Evolutionary conservation across 352 stramenopile species (phyloP).

Genomic region (Phytophthora citrophthora): DNA sequence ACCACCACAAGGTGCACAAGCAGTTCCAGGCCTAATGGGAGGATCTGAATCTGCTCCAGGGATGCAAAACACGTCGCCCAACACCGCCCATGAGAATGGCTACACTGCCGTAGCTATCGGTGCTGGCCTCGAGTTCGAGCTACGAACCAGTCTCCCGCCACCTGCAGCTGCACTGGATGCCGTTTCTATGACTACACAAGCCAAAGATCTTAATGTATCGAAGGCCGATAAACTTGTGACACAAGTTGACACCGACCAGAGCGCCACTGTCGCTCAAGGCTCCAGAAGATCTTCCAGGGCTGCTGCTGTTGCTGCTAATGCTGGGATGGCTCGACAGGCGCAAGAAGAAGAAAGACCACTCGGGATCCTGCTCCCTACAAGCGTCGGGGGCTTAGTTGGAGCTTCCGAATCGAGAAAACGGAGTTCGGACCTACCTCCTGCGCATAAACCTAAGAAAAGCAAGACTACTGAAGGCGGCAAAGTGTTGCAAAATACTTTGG

Average conservation of each 20-base stretch:
- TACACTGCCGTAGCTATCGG: too few relatives aligned
- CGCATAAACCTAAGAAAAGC: slow-evolving; percentile 11
- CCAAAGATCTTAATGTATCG: too few relatives aligned
- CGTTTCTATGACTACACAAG: too few relatives aligned
- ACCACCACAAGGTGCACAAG: too few relatives aligned
- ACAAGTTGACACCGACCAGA: background rate
- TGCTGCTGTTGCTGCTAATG: slow-evolving; percentile 23
- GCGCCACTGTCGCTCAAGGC: background rate
- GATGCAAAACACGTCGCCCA: too few relatives aligned
- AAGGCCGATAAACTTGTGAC: background rate
- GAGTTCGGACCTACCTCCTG: background rate
- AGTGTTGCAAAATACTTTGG: slow-evolving; percentile 8
- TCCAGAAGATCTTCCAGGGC: slow-evolving; percentile 19
- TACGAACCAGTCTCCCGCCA: too few relatives aligned
- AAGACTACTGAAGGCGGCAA: background rate
- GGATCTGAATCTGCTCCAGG: too few relatives aligned
- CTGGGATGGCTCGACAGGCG: slow-evolving; percentile 18
- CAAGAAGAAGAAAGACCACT: slow-evolving; percentile 14
- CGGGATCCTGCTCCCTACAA: slow-evolving; percentile 8
- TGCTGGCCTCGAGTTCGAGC: too few relatives aligned
- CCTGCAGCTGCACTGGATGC: too few relatives aligned
- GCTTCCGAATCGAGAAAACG: slow-evolving; percentile 24
- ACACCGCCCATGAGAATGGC: too few relatives aligned
- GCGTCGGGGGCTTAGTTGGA: background rate
- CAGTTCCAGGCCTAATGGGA: too few relatives aligned